Conservation (phyloP, 352 stramenopile genomes). For the Elongisporangium anandrum region DNA sequence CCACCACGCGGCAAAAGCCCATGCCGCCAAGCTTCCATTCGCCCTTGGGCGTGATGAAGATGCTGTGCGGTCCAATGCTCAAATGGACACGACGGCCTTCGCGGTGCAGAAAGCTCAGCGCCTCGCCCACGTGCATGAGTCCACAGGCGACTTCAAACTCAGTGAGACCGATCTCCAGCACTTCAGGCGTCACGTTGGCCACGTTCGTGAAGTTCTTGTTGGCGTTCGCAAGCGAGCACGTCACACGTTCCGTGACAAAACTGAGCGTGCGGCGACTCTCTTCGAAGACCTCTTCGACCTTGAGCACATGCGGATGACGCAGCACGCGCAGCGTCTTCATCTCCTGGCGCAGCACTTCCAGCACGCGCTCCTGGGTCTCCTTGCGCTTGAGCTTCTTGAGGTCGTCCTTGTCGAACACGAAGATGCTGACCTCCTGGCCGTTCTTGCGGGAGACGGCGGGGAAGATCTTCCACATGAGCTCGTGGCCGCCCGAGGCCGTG, state of each 20-base stretch:
- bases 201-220: slow-evolving; percentile 89
- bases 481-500: slow-evolving; percentile 78
- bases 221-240: slow-evolving; percentile 87
- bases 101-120: slow-evolving; percentile 88
- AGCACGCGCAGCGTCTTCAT: slow-evolving; percentile 86
- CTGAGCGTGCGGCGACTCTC: slow-evolving; percentile 80
- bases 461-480: slow-evolving; percentile 84
- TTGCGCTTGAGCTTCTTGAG: slow-evolving; percentile 82
- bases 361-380: slow-evolving; percentile 78
- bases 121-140: slow-evolving; percentile 86
- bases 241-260: slow-evolving; percentile 89
- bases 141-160: slow-evolving; percentile 87
- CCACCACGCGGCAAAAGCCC: slow-evolving; percentile 84
- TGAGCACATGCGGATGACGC: slow-evolving; percentile 86
- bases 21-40: slow-evolving; percentile 91
- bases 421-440: slow-evolving; percentile 74
- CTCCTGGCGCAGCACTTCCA: slow-evolving; percentile 85
- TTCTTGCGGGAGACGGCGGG: slow-evolving; percentile 79
- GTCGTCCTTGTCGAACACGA: slow-evolving; percentile 87
- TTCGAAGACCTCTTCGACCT: slow-evolving; percentile 89
- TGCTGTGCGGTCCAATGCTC: slow-evolving; percentile 79
- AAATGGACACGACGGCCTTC: slow-evolving; percentile 86
- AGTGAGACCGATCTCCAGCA: slow-evolving; percentile 83
- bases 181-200: slow-evolving; percentile 78
- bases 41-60: slow-evolving; percentile 90